Evolutionary conservation across 345 rosid species (phyloP).

Genomic region (Syzygium aromaticum): DNA sequence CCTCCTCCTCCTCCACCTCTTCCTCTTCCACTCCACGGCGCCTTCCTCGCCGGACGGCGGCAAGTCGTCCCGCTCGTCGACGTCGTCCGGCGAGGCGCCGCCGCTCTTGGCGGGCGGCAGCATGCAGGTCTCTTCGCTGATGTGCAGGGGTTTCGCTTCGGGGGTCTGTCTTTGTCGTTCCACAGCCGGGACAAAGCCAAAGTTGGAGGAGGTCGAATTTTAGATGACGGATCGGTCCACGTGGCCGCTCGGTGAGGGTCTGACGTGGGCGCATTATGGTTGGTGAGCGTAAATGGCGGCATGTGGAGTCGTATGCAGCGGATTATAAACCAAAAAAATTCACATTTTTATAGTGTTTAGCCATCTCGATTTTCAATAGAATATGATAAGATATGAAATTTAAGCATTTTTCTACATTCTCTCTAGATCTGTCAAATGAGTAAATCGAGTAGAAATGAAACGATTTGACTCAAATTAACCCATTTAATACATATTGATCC

Average conservation of each 20-base stretch:
- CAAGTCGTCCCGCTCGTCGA: background rate
- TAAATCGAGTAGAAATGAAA: rapidly evolving
- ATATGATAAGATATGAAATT: background rate
- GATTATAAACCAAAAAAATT: background rate
- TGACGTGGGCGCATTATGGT: background rate
- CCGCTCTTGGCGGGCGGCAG: background rate
- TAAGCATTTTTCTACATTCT: background rate
- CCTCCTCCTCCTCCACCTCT: background rate
- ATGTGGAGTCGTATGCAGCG: background rate
- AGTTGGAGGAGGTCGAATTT: background rate
- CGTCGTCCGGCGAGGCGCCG: background rate
- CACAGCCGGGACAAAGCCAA: background rate
- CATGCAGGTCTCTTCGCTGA: background rate
- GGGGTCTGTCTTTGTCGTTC: background rate
- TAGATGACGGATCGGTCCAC: background rate
- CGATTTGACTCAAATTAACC: background rate
- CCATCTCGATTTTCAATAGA: no score
- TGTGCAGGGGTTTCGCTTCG: background rate
- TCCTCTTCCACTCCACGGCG: background rate
- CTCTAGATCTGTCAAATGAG: rapidly evolving
- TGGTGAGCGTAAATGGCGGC: background rate
- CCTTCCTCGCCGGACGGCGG: background rate
- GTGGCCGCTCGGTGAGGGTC: background rate
- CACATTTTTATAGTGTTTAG: no score
- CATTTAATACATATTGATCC: no score